phyloP scores from a whole-genome alignment of 2,329 filamentous ascomycete genomes.

The Neonectria neomacrospora region DNA sequence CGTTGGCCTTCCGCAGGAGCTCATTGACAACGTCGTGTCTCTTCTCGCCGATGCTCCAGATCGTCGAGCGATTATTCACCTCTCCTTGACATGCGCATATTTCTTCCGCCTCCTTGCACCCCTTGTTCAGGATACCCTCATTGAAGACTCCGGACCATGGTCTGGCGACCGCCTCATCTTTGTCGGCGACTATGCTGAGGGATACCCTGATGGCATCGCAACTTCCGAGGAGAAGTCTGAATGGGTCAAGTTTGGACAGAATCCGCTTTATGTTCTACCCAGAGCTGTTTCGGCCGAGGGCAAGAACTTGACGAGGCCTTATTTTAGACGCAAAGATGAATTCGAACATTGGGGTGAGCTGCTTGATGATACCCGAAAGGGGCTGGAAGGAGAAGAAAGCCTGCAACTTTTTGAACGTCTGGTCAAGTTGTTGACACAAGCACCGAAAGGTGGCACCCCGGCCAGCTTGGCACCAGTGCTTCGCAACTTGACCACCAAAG shows the following conservation, averaged over 20 bases:
- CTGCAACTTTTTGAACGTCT: neutral
- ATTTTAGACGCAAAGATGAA: too few species aligned
- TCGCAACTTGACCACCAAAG: neutral
- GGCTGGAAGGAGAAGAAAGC: neutral
- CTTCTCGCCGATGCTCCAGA: neutral
- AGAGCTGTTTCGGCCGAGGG: neutral
- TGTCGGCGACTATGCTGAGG: neutral
- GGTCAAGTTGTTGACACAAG: neutral
- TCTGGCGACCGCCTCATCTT: neutral
- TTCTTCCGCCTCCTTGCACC: neutral
- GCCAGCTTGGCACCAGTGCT: neutral
- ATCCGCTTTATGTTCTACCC: neutral
- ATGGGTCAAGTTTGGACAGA: neutral
- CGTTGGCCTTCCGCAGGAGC: neutral
- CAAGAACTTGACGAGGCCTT: too few species aligned
- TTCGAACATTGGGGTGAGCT: too few species aligned
- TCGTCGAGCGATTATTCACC: neutral
- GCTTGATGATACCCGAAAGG: neutral
- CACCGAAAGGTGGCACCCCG: neutral
- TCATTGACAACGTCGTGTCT: neutral
- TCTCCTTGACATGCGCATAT: neutral
- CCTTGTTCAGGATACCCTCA: neutral
- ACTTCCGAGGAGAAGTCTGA: neutral
- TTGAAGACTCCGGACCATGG: neutral
- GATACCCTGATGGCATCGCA: neutral